Conservation (phyloP, 331 rosid genomes). For the Stylosanthes scabra region DNA sequence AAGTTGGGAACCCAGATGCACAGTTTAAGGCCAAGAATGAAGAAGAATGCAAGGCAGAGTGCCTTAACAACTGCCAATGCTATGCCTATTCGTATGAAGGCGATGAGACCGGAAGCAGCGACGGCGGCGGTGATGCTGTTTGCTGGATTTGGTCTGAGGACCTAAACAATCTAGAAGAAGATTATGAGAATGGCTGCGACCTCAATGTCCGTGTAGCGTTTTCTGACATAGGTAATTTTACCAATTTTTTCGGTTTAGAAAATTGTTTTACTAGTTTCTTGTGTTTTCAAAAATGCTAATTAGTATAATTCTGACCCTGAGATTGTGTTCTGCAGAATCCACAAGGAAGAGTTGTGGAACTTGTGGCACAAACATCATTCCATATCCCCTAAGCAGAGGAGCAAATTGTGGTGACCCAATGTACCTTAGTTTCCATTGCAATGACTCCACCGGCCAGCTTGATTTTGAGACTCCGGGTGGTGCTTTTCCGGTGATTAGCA, state of each 20-base stretch:
- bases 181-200: conserved; percentile 56
- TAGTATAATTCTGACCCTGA: background rate
- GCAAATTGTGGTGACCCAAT: conserved; percentile 64
- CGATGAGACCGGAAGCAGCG: conserved; percentile 14
- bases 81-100: conserved; percentile 69
- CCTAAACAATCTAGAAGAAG: conserved; percentile 78
- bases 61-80: conserved; percentile 81
- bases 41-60: conserved; percentile 64
- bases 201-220: conserved; percentile 61
- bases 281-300: no score
- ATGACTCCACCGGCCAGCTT: conserved; percentile 56
- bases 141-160: conserved; percentile 85
- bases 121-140: conserved; percentile 43
- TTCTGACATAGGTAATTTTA: conserved; percentile 64
- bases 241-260: no score
- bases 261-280: no score
- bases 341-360: conserved; percentile 55
- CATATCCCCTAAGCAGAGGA: conserved; percentile 75
- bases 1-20: conserved; percentile 75
- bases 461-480: conserved; percentile 54
- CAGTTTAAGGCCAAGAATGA: conserved; percentile 70
- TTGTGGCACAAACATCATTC: conserved; percentile 76
- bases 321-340: conserved; percentile 54
- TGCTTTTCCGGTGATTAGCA: conserved; percentile 57
- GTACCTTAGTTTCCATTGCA: conserved; percentile 60